These are phyloP conservation scores for Nicotiana paniculata DNA, from an alignment of 257 asterid genomes.

Conservation along the genomic window DNA sequence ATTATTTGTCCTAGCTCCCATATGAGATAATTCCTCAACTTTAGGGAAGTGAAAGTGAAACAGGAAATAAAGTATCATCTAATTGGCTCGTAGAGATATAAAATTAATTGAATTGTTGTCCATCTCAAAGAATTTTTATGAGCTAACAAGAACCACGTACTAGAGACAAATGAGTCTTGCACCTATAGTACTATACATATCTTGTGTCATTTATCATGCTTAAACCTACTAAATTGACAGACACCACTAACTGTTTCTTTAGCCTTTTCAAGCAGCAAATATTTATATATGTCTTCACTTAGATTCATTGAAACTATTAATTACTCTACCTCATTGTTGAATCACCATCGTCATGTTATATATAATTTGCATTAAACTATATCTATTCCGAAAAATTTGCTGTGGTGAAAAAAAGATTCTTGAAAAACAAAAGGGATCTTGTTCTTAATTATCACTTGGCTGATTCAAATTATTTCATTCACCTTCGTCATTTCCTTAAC, in stretches of 20 bases:
- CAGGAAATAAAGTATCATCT: background rate
- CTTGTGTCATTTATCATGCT: constrained; percentile 47
- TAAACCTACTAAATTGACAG: constrained; percentile 31
- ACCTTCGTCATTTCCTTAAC: background rate
- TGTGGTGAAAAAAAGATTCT: background rate
- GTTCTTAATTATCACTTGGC: background rate
- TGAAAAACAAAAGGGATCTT: background rate
- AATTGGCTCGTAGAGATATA: background rate
- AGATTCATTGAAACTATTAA: background rate
- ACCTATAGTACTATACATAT: background rate
- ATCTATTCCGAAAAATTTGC: background rate
- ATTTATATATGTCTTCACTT: background rate
- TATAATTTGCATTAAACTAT: background rate
- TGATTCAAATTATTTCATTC: background rate
- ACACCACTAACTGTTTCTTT: constrained; percentile 14
- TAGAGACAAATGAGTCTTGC: background rate
- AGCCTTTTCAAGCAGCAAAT: no score
- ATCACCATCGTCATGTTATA: background rate
- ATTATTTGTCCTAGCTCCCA: background rate
- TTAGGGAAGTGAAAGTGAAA: background rate
- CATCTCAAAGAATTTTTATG: background rate
- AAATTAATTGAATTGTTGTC: background rate
- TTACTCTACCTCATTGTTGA: background rate
- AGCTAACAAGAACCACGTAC: background rate
- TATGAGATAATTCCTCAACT: constrained; percentile 2